Base-by-base conservation (phyloP, 495 filamentous ascomycete species). In the Penicillium silybi region DNA sequence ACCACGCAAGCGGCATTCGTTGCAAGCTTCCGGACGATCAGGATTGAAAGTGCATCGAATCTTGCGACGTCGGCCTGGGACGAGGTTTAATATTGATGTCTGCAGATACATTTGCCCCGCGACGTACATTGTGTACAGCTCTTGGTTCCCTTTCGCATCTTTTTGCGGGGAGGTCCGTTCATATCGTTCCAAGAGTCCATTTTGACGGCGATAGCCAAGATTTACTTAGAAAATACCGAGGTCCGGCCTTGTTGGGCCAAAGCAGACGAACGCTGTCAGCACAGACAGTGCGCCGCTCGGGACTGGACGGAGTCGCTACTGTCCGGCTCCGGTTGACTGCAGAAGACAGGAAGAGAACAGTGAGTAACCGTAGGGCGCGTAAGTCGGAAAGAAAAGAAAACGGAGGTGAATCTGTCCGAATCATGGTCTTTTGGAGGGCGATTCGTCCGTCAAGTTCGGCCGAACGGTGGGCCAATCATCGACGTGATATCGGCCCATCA, bases 61-160 rank as follows among this genome's bases (percentile, higher is more conserved):
- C 46, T 74, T 74, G 17, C 71, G 70, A 27, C 71, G 65, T 40
- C 71, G 62, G 51, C 69, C 69, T 72, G 43, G 40, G 7, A 17
- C 15, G 2, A 19, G 48, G 25, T n/a, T 49, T 17, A 39, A 10
- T 38, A 39, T 35, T 6, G n/a, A 8, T 23, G 2, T 18, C 34
- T 26, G 26, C 27, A 23, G 7, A 1, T n/a, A n/a, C n/a, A 23
- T 27, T 23, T 17, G 18, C 37, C 13, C 46, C 10, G 8, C 29
- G 19, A 58, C 64, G 39, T 61, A 72, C 71, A 72, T 55, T 74
- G 64, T 5, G 59, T 55, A 54, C 71, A 74, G 50, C 71, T 74
- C 42, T 62, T 74, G 3, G 71, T 72, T 5, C 71, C 69, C 32
- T 71, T 72, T 5, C 71, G 53, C 67, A 71, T 71, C 42, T 52